These are phyloP conservation scores for Megacollybia marginata DNA, from an alignment of 768 basidiomycete genomes.

Conservation along the genomic window DNA sequence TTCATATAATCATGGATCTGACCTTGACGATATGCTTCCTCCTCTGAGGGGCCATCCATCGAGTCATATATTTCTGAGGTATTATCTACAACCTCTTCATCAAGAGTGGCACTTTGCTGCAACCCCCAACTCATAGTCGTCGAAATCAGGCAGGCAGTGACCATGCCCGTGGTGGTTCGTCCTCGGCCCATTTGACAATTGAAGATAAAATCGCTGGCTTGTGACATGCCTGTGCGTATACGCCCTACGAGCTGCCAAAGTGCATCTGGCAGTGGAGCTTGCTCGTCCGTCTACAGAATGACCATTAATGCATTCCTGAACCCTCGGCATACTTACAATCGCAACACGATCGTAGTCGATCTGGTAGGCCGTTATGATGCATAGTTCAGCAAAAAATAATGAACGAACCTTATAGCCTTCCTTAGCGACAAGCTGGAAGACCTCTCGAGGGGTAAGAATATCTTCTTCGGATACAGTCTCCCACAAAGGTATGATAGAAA, in stretches of 20 bases:
- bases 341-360: constrained; percentile 87
- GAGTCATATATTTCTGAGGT: constrained; percentile 43
- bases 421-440: constrained; percentile 62
- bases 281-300: constrained; percentile 78
- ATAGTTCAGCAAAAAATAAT: neutral
- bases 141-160: constrained; percentile 80
- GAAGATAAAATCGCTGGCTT: constrained; percentile 77
- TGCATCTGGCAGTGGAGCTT: constrained; percentile 87
- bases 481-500: constrained; percentile 92
- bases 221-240: constrained; percentile 47
- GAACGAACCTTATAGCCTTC: constrained; percentile 69
- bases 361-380: constrained; percentile 24
- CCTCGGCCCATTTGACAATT: constrained; percentile 97
- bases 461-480: constrained; percentile 76
- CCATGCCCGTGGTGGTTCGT: constrained; percentile 95
- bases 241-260: constrained; percentile 74
- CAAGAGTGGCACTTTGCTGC: constrained; percentile 29
- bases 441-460: constrained; percentile 83
- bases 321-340: constrained; percentile 50
- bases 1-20: neutral
- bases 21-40: constrained; percentile 87
- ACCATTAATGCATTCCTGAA: neutral
- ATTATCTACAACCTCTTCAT: constrained; percentile 26
- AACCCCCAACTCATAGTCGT: constrained; percentile 57
- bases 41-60: constrained; percentile 80